Conservation (phyloP, 164 flowering plant genomes). For the Chimonanthus praecox region DNA sequence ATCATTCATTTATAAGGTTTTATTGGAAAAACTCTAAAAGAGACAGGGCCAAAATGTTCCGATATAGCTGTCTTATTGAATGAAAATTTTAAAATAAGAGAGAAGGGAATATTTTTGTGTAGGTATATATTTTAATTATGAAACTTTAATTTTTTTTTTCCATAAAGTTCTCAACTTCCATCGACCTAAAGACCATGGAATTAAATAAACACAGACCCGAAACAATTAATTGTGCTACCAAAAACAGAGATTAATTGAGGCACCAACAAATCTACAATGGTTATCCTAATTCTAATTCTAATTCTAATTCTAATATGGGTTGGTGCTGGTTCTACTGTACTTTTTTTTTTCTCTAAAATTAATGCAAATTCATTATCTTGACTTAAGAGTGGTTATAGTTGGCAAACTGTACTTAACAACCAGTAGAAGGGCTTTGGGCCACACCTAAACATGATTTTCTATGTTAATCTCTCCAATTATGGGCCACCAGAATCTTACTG, state of each 20-base stretch:
- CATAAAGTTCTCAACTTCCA: no score
- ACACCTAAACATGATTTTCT: background rate
- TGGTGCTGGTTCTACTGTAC: background rate
- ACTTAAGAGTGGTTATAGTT: background rate
- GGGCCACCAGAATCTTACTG: conserved; percentile 3
- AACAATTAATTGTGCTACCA: background rate
- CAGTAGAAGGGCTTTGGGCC: background rate
- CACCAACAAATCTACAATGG: background rate
- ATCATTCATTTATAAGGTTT: no score
- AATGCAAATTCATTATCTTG: background rate
- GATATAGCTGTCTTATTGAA: no score
- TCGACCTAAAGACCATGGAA: no score
- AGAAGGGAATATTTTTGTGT: no score
- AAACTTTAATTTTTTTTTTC: no score
- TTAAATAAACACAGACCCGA: no score
- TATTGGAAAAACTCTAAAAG: no score
- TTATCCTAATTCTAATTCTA: no score
- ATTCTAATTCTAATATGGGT: background rate
- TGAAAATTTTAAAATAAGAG: no score
- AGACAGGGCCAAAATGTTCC: no score
- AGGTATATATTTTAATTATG: no score
- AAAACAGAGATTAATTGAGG: background rate
- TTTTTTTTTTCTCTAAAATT: background rate
- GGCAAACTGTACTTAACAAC: background rate
- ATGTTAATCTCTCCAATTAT: background rate